These are phyloP conservation scores for Pseudogymnoascus pannorum DNA, from an alignment of 2,329 filamentous ascomycete species.

Conservation along the genomic window DNA sequence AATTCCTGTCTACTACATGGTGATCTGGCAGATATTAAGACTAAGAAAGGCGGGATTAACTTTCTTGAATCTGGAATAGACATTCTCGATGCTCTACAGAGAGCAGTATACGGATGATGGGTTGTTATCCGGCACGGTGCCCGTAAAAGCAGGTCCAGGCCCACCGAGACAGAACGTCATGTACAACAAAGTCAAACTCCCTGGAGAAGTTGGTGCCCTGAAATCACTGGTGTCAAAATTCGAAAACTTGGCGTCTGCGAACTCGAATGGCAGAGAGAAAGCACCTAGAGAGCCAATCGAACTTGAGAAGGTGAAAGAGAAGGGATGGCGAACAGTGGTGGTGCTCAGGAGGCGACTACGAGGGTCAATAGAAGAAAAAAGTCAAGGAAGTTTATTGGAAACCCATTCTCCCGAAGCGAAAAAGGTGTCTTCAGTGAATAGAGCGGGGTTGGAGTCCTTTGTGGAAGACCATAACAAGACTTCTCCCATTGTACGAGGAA, in stretches of 20 bases:
- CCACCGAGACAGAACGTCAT: not conserved
- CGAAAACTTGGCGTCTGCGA: not conserved
- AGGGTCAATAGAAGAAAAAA: not conserved
- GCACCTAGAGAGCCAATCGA: not conserved
- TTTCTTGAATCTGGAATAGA: too few relatives aligned
- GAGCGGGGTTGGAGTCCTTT: not conserved
- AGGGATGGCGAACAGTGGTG: not conserved
- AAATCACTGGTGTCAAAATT: not conserved
- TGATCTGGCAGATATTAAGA: too few relatives aligned
- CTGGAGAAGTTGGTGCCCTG: not conserved
- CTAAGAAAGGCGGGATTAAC: too few relatives aligned
- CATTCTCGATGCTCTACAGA: too few relatives aligned
- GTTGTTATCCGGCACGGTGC: not conserved
- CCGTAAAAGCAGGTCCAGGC: not conserved
- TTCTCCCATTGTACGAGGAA: not conserved
- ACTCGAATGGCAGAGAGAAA: not conserved
- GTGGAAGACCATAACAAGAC: not conserved
- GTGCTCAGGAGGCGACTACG: not conserved
- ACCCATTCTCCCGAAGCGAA: not conserved
- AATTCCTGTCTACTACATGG: too few relatives aligned
- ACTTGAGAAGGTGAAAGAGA: not conserved
- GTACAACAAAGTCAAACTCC: not conserved
- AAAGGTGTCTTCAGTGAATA: not conserved
- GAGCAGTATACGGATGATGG: too few relatives aligned
- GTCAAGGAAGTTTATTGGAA: not conserved